These are phyloP conservation scores for Pugionium cornutum DNA, from an alignment of 345 rosid species.

Conservation along the genomic window DNA sequence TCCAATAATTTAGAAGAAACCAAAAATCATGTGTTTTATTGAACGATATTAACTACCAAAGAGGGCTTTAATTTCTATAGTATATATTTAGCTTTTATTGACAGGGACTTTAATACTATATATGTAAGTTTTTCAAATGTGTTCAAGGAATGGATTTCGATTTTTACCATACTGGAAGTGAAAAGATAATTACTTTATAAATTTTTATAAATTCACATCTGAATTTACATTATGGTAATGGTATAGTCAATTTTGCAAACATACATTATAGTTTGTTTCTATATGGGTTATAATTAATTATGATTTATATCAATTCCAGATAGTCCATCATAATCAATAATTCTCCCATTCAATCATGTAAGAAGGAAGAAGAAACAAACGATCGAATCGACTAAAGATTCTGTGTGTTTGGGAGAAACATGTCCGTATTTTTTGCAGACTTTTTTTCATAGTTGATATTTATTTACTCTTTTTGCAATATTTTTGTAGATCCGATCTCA, in stretches of 20 bases:
- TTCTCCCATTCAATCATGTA: slow-evolving; percentile 20
- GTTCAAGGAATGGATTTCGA: too few species aligned
- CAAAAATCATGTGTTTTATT: background rate
- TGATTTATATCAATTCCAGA: slow-evolving; percentile 21
- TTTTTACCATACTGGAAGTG: background rate
- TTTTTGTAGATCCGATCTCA: background rate
- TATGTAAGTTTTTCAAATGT: too few species aligned
- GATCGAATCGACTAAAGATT: slow-evolving; percentile 15
- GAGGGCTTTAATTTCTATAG: background rate
- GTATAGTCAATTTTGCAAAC: slow-evolving; percentile 8
- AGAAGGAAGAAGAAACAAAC: background rate
- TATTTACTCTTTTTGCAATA: background rate
- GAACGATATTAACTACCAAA: slow-evolving; percentile 9
- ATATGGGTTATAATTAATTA: background rate
- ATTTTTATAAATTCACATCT: background rate
- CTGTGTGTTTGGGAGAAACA: background rate
- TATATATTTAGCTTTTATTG: slow-evolving; percentile 12
- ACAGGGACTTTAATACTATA: background rate
- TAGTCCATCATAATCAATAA: slow-evolving; percentile 27
- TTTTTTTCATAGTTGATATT: background rate
- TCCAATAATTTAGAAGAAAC: slow-evolving; percentile 10
- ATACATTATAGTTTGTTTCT: background rate
- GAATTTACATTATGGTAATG: background rate
- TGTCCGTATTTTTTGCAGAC: background rate
- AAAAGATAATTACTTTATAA: background rate